These are phyloP conservation scores for Solanum chacoense DNA, from an alignment of 305 asterid species.

Conservation along the genomic window DNA sequence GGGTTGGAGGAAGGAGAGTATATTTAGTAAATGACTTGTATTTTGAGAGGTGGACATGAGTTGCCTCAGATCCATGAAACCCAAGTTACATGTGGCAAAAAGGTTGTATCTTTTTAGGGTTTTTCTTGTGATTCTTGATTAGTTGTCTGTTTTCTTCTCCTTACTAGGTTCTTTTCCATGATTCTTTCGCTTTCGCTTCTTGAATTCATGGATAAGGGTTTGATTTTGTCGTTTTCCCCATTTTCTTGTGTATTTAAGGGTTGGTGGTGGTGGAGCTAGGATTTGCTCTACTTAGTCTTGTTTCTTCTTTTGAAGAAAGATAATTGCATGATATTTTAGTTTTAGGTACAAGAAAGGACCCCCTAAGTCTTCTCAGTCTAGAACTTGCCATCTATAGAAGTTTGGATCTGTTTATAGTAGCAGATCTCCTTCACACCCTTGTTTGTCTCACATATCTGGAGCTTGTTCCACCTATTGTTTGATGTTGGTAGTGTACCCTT, in stretches of 20 bases:
- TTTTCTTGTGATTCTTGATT: constrained; percentile 57
- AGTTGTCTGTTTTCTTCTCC: constrained; percentile 22
- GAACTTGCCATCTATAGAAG: not conserved
- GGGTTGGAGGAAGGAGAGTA: constrained; percentile 11
- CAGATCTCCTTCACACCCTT: constrained; percentile 29
- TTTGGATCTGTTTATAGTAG: constrained; percentile 24
- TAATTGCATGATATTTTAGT: constrained; percentile 8
- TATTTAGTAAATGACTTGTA: not conserved
- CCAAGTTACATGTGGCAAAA: constrained; percentile 52
- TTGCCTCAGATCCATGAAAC: constrained; percentile 73
- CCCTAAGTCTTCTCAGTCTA: not conserved
- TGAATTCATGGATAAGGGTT: constrained; percentile 40
- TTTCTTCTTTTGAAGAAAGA: constrained; percentile 5
- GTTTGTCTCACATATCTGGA: constrained; percentile 2
- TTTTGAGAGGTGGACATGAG: constrained; percentile 41
- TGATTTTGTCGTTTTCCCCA: constrained; percentile 36
- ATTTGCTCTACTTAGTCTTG: constrained; percentile 20
- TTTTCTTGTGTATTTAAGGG: constrained; percentile 31
- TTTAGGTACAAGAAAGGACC: not conserved
- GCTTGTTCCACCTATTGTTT: constrained; percentile 7
- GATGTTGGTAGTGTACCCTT: not conserved
- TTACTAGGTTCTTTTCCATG: constrained; percentile 23
- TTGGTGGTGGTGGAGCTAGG: constrained; percentile 35
- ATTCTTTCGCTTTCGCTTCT: constrained; percentile 11
- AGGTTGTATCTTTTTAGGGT: constrained; percentile 31